Percentiles rank a stretch among this genome's conserved stretches.
Evolutionary conservation across 2,329 filamentous ascomycete genomes (phyloP).

Genomic region (Xylariales sp.): DNA sequence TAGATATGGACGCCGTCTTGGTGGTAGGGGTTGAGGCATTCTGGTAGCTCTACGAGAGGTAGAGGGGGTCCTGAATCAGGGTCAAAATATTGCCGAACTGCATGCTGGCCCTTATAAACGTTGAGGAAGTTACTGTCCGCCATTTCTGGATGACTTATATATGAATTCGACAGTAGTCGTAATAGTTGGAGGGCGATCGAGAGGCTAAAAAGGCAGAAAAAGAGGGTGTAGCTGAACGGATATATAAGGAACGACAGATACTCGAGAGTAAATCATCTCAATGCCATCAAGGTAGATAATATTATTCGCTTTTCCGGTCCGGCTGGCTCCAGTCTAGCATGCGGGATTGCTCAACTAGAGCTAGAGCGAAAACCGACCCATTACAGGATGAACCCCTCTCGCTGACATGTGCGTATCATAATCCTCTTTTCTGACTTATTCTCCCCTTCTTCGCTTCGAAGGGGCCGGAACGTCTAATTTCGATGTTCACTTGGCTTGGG

Average conservation of each 20-base stretch:
- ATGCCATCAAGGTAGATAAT: neutral
- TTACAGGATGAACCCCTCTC: neutral
- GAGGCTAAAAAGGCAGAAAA: neutral
- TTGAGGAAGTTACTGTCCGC: conserved; percentile 56
- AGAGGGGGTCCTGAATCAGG: conserved; percentile 68
- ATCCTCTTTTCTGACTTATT: neutral
- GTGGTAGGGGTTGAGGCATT: conserved; percentile 66
- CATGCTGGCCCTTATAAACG: conserved; percentile 67
- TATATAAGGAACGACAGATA: neutral
- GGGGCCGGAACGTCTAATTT: neutral
- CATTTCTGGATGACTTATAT: conserved; percentile 40
- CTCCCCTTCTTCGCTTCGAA: neutral
- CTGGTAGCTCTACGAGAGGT: conserved; percentile 71
- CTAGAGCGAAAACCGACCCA: neutral
- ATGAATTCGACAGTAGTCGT: neutral
- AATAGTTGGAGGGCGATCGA: neutral
- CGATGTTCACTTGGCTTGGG: neutral
- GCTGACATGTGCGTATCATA: neutral
- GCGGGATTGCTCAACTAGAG: neutral
- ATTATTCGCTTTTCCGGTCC: neutral
- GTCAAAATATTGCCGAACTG: conserved; percentile 68
- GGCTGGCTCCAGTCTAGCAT: neutral
- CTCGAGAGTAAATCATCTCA: neutral
- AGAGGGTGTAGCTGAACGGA: neutral
- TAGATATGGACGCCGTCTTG: conserved; percentile 71